These are phyloP conservation scores for Brassica napus DNA, from an alignment of 345 rosid species.

Conservation along the genomic window DNA sequence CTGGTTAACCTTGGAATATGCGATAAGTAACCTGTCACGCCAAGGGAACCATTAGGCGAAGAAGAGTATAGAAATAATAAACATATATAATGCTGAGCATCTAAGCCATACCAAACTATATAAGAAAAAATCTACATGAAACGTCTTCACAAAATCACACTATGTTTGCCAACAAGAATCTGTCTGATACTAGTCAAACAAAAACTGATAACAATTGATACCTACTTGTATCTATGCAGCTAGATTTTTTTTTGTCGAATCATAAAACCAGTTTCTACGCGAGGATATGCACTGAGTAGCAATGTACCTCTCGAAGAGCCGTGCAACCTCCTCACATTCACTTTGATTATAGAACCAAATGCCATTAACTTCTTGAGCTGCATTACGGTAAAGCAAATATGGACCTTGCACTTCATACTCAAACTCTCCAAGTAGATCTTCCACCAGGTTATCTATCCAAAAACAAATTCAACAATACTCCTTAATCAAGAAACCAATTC, in stretches of 20 bases:
- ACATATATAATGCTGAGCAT: neutral
- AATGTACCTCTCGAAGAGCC: slow-evolving; percentile 72
- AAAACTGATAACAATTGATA: too few relatives aligned
- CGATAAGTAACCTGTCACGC: slow-evolving; percentile 70
- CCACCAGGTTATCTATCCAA: slow-evolving; percentile 81
- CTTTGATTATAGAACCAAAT: slow-evolving; percentile 95
- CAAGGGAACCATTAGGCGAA: slow-evolving; percentile 8
- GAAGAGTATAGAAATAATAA: neutral
- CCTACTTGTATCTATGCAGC: neutral
- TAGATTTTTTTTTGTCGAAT: neutral
- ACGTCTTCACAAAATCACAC: neutral
- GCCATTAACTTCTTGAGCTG: slow-evolving; percentile 92
- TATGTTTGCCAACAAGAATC: slow-evolving; percentile 4
- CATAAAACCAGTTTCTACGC: slow-evolving; percentile 10
- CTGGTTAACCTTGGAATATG: slow-evolving; percentile 83
- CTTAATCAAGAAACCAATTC: neutral
- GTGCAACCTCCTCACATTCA: slow-evolving; percentile 91
- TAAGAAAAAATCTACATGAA: neutral
- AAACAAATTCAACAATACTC: slow-evolving; percentile 22
- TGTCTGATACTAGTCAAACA: too few relatives aligned
- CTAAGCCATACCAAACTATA: neutral
- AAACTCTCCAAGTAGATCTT: slow-evolving; percentile 85
- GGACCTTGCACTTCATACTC: slow-evolving; percentile 97
- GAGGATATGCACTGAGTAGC: neutral
- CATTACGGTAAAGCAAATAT: slow-evolving; percentile 89